Conservation (phyloP, 495 filamentous ascomycete species). For the Neurospora sp. region DNA sequence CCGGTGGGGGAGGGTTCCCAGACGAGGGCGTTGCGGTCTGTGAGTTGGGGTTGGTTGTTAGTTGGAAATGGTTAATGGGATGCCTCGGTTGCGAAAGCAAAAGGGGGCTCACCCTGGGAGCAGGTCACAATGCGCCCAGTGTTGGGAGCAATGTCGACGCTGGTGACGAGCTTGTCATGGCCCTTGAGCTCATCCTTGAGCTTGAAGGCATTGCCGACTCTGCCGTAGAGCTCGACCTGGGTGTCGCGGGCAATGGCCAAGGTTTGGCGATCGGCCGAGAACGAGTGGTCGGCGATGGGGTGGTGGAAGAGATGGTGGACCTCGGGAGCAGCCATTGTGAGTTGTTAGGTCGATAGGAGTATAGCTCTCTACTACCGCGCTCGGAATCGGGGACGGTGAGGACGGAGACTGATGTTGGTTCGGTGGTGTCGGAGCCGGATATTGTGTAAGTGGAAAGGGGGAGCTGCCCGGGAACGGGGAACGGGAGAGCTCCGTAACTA, state of each 20-base stretch:
- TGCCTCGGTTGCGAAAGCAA: too few relatives aligned
- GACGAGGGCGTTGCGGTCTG: constrained; percentile 95
- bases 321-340: constrained; percentile 70
- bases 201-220: constrained; percentile 63
- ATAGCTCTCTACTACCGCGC: constrained; percentile 92
- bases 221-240: constrained; percentile 79
- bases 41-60: background rate
- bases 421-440: constrained; percentile 2
- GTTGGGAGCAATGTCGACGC: constrained; percentile 87
- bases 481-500: background rate
- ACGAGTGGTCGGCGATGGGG: constrained; percentile 95
- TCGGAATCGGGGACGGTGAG: constrained; percentile 2
- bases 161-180: constrained; percentile 93
- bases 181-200: constrained; percentile 87
- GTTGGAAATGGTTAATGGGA: too few relatives aligned
- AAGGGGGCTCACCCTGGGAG: constrained; percentile 61
- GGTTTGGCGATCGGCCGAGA: constrained; percentile 81
- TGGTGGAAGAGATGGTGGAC: constrained; percentile 95
- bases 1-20: constrained; percentile 87
- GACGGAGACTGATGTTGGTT: constrained; percentile 2
- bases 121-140: constrained; percentile 93
- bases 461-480: background rate
- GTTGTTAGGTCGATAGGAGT: constrained; percentile 65
- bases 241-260: constrained; percentile 88
- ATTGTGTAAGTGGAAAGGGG: background rate